Evolutionary conservation across 2,329 filamentous ascomycete species (phyloP).

Genomic region (Neonectria ditissima): DNA sequence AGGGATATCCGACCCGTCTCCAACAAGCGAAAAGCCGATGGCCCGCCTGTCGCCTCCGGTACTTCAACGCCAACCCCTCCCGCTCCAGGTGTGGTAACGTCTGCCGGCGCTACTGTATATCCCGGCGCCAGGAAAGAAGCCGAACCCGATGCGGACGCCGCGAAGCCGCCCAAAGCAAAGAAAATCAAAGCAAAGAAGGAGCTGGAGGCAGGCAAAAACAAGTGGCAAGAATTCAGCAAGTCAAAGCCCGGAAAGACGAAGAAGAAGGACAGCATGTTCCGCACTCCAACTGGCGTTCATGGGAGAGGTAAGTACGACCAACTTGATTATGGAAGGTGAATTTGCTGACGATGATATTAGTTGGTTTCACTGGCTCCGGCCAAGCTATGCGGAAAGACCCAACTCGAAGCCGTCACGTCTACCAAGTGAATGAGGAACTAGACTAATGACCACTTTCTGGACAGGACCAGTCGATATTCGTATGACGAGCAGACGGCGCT

Average conservation of each 20-base stretch:
- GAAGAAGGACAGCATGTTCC: conserved; percentile 98
- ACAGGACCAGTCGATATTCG: conserved; percentile 41
- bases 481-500: conserved; percentile 42
- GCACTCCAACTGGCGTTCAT: conserved; percentile 86
- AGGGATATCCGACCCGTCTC: conserved; percentile 86
- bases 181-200: conserved; percentile 93
- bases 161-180: conserved; percentile 83
- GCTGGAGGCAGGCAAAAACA: conserved; percentile 88
- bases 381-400: conserved; percentile 96
- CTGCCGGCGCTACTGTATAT: conserved; percentile 68
- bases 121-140: conserved; percentile 71
- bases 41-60: conserved; percentile 65
- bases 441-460: conserved; percentile 63
- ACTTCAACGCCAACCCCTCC: conserved; percentile 53
- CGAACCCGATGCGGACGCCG: conserved; percentile 72
- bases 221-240: conserved; percentile 96
- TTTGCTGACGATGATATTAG: conserved; percentile 60
- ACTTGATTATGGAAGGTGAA: neutral
- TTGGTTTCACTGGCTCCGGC: conserved; percentile 95
- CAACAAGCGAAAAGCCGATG: conserved; percentile 89
- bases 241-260: conserved; percentile 73
- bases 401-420: conserved; percentile 84
- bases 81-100: conserved; percentile 61
- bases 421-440: conserved; percentile 80
- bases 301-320: conserved; percentile 76